Conservation (phyloP, 2,329 filamentous ascomycete genomes). For the Alternaria panax region DNA sequence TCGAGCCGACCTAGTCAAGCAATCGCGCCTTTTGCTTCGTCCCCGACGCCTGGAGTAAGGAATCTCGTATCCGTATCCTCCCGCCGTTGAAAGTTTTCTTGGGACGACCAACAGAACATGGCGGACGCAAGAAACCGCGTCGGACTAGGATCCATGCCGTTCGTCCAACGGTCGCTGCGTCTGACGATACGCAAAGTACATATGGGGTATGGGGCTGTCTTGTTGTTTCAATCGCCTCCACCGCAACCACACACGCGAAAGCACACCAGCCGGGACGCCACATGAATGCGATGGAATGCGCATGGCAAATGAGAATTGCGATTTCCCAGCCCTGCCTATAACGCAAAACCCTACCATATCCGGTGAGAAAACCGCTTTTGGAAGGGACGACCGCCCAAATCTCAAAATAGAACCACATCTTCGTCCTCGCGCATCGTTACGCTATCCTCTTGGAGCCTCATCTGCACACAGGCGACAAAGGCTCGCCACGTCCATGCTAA, state of each 20-base stretch:
- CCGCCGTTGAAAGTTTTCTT: not conserved
- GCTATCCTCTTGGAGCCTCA: constrained; percentile 4
- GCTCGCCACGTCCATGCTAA: constrained; percentile 14
- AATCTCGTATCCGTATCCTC: constrained; percentile 10
- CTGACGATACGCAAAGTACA: not conserved
- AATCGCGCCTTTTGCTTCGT: constrained; percentile 1
- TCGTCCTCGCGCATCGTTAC: constrained; percentile 11
- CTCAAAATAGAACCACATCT: constrained; percentile 19
- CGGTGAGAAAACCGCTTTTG: constrained; percentile 9
- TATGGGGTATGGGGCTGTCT: constrained; percentile 1
- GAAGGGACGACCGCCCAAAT: constrained; percentile 1
- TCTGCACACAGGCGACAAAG: constrained; percentile 5
- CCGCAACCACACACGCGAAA: constrained; percentile 7
- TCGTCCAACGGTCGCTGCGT: constrained; percentile 4
- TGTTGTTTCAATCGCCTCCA: constrained; percentile 1
- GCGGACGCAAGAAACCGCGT: not conserved
- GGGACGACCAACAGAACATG: not conserved
- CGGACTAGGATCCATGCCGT: not conserved
- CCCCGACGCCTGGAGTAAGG: not conserved
- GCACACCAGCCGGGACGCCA: not conserved
- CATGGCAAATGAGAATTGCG: constrained; percentile 17
- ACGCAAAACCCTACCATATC: constrained; percentile 1
- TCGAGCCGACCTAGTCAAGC: not conserved
- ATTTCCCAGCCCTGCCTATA: constrained; percentile 2
- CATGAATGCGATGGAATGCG: constrained; percentile 6